These are phyloP conservation scores for Sonneratia caseolaris DNA, from an alignment of 345 rosid genomes.

Conservation along the genomic window DNA sequence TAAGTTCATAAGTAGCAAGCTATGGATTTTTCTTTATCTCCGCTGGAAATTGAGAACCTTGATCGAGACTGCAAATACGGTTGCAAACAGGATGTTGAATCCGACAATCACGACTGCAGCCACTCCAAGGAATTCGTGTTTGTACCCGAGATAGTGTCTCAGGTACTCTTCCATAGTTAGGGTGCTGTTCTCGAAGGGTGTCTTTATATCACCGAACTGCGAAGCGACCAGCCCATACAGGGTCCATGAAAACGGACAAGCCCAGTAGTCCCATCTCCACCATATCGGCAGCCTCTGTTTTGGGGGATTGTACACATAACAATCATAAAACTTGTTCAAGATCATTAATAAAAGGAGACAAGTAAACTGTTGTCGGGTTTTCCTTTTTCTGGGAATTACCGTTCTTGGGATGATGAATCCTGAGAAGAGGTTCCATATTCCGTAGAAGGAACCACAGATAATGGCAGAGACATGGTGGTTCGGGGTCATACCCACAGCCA, in stretches of 20 bases:
- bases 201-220: constrained; percentile 27
- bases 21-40: constrained; percentile 7
- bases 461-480: constrained; percentile 37
- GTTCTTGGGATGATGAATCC: constrained; percentile 44
- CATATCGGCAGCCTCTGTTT: constrained; percentile 42
- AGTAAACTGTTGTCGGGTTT: background rate
- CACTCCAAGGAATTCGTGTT: constrained; percentile 25
- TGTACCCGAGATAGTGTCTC: constrained; percentile 19
- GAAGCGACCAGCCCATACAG: constrained; percentile 36
- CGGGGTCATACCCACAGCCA: constrained; percentile 44
- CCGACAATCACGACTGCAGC: constrained; percentile 22
- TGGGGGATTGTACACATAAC: no score
- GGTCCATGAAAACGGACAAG: constrained; percentile 42
- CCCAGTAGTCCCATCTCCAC: constrained; percentile 52
- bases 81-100: constrained; percentile 22
- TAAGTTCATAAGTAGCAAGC: no score
- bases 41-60: constrained; percentile 28
- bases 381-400: constrained; percentile 11
- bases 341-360: no score
- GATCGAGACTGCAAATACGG: constrained; percentile 27
- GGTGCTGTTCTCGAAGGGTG: constrained; percentile 13
- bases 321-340: background rate
- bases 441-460: constrained; percentile 33
- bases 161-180: constrained; percentile 22
- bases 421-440: constrained; percentile 41